These are phyloP conservation scores for Diaporthe batatas DNA, from an alignment of 2,329 filamentous ascomycete genomes.

Conservation along the genomic window DNA sequence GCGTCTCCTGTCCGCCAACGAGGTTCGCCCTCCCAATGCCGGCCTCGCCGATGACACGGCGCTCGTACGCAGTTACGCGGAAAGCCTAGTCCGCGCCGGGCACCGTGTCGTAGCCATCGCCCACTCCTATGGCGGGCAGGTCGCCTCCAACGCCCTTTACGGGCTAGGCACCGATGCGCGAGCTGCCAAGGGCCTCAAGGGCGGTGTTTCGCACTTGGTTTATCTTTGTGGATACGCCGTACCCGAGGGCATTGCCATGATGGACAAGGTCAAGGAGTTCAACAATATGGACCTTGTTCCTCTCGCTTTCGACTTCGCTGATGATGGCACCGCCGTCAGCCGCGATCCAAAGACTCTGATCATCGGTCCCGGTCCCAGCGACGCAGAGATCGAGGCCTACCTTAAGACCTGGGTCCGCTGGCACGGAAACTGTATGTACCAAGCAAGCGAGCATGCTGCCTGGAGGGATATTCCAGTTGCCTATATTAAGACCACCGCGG, in stretches of 20 bases:
- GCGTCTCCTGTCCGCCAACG: neutral
- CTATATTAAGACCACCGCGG: neutral
- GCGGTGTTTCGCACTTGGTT: conserved; percentile 13
- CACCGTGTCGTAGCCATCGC: conserved; percentile 1
- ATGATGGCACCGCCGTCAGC: neutral
- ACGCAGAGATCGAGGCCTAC: neutral
- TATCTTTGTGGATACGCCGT: neutral
- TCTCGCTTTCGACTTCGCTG: neutral
- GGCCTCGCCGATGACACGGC: neutral
- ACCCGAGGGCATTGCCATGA: neutral
- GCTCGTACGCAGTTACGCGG: conserved; percentile 8
- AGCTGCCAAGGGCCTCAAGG: conserved; percentile 9
- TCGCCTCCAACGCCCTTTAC: conserved; percentile 10
- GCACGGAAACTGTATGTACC: conserved; percentile 11
- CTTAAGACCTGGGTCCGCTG: neutral
- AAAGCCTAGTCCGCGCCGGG: conserved; percentile 2
- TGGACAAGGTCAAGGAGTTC: neutral
- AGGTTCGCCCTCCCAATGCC: neutral
- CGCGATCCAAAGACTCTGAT: neutral
- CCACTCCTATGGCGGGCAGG: conserved; percentile 27
- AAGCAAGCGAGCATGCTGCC: neutral
- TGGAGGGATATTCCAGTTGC: conserved; percentile 7
- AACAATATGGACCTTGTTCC: conserved; percentile 17
- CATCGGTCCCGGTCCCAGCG: neutral
- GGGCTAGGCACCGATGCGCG: conserved; percentile 1